A percentile compares a stretch with the other conserved stretches of the same genome.
Evolutionary conservation across 129 eudicot species (phyloP).

Genomic region (Deinandra increscens): DNA sequence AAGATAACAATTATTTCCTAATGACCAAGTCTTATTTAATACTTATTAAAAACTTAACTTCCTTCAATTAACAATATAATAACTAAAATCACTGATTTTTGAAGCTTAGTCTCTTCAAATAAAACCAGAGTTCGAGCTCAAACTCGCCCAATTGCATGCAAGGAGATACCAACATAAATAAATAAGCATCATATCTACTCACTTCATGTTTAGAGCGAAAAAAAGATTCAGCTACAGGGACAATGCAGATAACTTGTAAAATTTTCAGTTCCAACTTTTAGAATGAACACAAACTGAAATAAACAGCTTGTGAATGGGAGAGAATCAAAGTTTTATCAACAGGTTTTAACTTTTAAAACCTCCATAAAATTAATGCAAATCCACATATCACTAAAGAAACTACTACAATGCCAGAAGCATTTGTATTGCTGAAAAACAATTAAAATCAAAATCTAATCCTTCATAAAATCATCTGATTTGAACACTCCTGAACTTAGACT

Average conservation of each 20-base stretch:
- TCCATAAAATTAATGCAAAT: background rate
- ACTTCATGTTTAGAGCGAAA: too few relatives aligned
- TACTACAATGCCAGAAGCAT: background rate
- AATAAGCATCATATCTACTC: too few relatives aligned
- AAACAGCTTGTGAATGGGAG: background rate
- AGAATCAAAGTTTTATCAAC: background rate
- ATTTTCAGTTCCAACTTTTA: too few relatives aligned
- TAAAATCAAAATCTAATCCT: background rate
- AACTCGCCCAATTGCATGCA: background rate
- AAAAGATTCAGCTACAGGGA: too few relatives aligned
- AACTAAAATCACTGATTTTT: background rate
- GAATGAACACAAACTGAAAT: too few relatives aligned
- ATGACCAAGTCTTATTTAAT: too few relatives aligned
- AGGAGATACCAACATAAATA: too few relatives aligned
- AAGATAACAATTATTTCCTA: too few relatives aligned
- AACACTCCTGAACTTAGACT: constrained; percentile 5
- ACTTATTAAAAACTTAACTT: background rate
- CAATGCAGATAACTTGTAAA: too few relatives aligned
- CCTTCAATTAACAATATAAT: background rate
- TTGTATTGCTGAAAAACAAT: background rate
- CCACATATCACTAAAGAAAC: background rate
- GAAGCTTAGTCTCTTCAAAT: background rate
- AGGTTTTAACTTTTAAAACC: background rate
- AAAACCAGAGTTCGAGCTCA: background rate
- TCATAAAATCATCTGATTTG: constrained; percentile 5